Conservation (phyloP, 768 basidiomycete genomes). For the Porphyrellus cyaneotinctus region DNA sequence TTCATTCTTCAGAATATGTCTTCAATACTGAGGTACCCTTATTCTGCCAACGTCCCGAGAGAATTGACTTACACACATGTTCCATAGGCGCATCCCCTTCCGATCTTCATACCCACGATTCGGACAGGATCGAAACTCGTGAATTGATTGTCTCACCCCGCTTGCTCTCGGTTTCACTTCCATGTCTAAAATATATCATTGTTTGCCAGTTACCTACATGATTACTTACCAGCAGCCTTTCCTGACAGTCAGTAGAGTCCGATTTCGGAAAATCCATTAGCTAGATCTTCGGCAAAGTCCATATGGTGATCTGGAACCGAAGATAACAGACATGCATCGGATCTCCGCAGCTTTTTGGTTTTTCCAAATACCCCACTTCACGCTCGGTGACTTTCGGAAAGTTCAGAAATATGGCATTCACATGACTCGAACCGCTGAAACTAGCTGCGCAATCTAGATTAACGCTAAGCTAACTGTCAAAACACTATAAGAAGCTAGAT, state of each 20-base stretch:
- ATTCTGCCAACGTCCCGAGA: neutral
- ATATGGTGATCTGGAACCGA: neutral
- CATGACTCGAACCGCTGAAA: neutral
- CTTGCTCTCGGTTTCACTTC: neutral
- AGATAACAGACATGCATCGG: neutral
- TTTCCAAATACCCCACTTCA: neutral
- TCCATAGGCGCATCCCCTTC: constrained; percentile 61
- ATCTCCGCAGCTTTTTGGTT: neutral
- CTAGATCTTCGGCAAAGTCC: neutral
- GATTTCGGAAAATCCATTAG: neutral
- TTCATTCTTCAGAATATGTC: constrained; percentile 57
- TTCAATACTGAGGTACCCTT: constrained; percentile 83
- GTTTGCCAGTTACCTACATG: neutral
- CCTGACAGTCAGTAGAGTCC: neutral
- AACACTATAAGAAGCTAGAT: constrained; percentile 9
- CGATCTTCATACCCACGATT: constrained; percentile 57
- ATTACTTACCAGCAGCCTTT: neutral
- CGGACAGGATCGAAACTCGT: constrained; percentile 42
- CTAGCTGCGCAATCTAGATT: constrained; percentile 5
- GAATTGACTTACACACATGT: neutral
- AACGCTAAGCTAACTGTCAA: neutral
- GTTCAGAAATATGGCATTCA: neutral
- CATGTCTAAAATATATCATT: neutral
- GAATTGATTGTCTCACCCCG: constrained; percentile 10
- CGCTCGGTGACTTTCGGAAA: neutral